Base-by-base conservation (phyloP, 1,139 yeast genomes). In the Suhomyces guaymorum region DNA sequence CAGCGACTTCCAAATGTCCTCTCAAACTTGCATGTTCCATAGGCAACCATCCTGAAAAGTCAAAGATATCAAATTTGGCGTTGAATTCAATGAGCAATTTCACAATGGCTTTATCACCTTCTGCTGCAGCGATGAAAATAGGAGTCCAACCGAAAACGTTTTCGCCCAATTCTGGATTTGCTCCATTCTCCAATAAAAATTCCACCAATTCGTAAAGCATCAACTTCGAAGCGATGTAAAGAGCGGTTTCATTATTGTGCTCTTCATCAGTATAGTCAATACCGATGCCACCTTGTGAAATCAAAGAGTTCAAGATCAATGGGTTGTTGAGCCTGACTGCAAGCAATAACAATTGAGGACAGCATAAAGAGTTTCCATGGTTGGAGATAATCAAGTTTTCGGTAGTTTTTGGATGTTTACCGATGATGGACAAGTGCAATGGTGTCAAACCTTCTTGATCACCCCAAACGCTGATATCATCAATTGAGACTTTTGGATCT, bases 41-140 rank as follows among this genome's bases (percentile, higher is more conserved):
- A 7, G 97, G 96, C 15, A 90, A 80, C 97, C 97, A 92, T 0
- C 97, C 97, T 26, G 95, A 84, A 35, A 78, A 83, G 61, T 92
- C 98, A 14, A 75, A 73, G 30, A 71, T 62, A 33, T 77, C 75
- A 37, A 64, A 75, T 15, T 70, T 65, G 9, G 86, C 81, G 6
- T 78, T 80, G 30, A 70, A 58, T 1, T 65, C 63, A 19, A 82
- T 59, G 41, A 92, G 67, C 7, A 76, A 44, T 33, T 73, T 59
- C 7, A 81, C 86, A 26, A 87, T 68, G 2, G 76, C 76, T 20
- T 54, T 55, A 39, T 63, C 78, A 0, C 97, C 97, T 50, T 90
- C 96, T 14, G 89, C 83, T 0, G 96, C 94, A 15, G 97, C 95
- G 30, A 82, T 78, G 55, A 92, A 89, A 5, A 92, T 67, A 2